Evolutionary conservation across 2,329 filamentous ascomycete genomes (phyloP), one percentile per base, ranked within the genome.

Genomic region (Aspergillus ochraceus): DNA sequence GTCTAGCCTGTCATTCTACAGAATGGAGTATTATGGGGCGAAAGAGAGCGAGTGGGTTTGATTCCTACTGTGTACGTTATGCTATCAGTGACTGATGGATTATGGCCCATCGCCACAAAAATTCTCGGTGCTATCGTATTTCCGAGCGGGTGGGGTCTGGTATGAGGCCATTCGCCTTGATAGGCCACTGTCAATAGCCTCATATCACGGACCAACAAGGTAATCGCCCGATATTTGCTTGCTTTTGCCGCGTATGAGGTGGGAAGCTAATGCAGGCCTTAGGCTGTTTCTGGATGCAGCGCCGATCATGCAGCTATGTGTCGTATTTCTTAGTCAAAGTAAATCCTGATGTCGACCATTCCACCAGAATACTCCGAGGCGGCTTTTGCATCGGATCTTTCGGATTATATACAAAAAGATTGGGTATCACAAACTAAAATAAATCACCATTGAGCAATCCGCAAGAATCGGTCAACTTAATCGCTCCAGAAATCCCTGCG

Each of bases 401-500:
- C 26, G 26, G 26, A 29, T 29, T 29, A 49, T 26, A 54, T 29
- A 54, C 22, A 55, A 42, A 42, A 14, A 17, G 36, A 8, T 42
- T 55, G 64, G 64, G 64, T 64, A 66, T 66, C 64, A 60, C 57
- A 66, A 57, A 47, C 51, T 52, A 61, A 60, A 61, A n/a, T 26
- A 60, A 62, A 36, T 52, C 22, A 50, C 58, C 5, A 5, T 20
- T n/a, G n/a, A 51, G 45, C 54, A 12, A 26, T 52, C 36, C 54
- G 32, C 46, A n/a, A 29, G 32, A 42, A 46, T n/a, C 36, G 36
- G 11, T 91, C 83, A 97, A 73, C 87, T 88, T 67, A 99, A 83
- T 70, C 92, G 92, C 76, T 97, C 93, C 64, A 99, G 81, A 78
- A 97, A 99, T 20, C 95, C 95, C 74, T 98, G 94, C 17, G 92